Conservation (phyloP, 352 stramenopile genomes). For the Thraustochytrium striatum region DNA sequence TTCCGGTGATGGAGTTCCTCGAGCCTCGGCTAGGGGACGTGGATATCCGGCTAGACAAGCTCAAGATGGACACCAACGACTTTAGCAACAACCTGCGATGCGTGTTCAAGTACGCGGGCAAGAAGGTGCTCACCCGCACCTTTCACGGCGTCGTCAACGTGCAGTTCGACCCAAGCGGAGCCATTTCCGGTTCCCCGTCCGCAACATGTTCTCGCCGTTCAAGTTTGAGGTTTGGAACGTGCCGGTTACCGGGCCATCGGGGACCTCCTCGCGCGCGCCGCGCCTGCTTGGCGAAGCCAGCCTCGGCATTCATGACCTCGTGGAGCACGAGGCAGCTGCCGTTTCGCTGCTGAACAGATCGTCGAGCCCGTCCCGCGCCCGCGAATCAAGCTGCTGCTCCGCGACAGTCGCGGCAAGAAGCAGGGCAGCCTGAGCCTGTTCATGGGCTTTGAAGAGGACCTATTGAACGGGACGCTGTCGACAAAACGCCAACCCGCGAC, state of each 20-base stretch:
- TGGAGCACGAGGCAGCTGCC: conserved; percentile 9
- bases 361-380: background rate
- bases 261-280: background rate
- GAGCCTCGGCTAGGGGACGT: conserved; percentile 4
- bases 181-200: conserved; percentile 27
- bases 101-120: conserved; percentile 33
- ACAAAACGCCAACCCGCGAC: conserved; percentile 15
- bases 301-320: conserved; percentile 24
- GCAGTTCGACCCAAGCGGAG: background rate
- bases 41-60: conserved; percentile 15
- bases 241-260: background rate
- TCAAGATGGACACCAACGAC: conserved; percentile 47
- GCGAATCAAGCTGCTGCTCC: conserved; percentile 35
- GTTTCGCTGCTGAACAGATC: background rate
- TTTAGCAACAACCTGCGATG: conserved; percentile 41
- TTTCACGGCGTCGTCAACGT: conserved; percentile 40
- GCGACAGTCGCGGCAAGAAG: conserved; percentile 2
- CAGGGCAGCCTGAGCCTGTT: conserved; percentile 20
- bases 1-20: conserved; percentile 35
- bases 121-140: conserved; percentile 36
- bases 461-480: background rate
- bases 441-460: conserved; percentile 33
- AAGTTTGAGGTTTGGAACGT: conserved; percentile 43
- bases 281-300: conserved; percentile 1
- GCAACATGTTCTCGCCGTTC: conserved; percentile 29